phyloP scores from a whole-genome alignment of 805 yeast genomes.

The Myxozyma melibiosi region DNA sequence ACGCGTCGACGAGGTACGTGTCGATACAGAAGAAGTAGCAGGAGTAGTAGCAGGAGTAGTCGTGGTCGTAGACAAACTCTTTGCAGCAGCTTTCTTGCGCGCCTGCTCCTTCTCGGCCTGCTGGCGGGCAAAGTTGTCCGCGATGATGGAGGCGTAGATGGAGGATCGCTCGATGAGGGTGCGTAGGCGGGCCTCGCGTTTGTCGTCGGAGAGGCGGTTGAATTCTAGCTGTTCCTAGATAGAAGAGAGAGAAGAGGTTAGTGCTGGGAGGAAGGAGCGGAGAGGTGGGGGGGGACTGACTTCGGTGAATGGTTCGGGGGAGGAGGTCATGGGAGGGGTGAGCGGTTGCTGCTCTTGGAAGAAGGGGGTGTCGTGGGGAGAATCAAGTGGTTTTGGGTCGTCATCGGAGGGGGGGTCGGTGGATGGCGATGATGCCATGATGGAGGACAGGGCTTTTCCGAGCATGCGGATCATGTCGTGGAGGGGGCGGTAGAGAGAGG shows the following conservation, averaged over 20 bases:
- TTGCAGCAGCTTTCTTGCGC: not conserved
- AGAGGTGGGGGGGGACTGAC: not conserved
- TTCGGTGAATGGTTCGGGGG: conserved; percentile 27
- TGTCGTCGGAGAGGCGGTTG: conserved; percentile 52
- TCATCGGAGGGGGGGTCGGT: not conserved
- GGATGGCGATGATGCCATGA: not conserved
- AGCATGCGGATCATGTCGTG: not conserved
- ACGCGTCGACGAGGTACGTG: not conserved
- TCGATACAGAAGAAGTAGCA: not conserved
- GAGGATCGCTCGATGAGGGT: conserved; percentile 84
- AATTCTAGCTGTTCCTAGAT: conserved; percentile 33
- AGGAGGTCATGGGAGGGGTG: conserved; percentile 29
- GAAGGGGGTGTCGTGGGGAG: not conserved
- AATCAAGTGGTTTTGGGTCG: not conserved
- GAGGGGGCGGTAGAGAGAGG: not conserved
- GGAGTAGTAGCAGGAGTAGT: not conserved
- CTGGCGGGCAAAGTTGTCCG: conserved; percentile 60
- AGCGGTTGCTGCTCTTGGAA: not conserved
- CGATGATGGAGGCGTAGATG: conserved; percentile 80
- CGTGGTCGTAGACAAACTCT: not conserved
- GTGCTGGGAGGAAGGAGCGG: not conserved
- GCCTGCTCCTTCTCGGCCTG: conserved; percentile 16
- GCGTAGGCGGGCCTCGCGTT: conserved; percentile 66
- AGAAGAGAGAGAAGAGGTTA: not conserved
- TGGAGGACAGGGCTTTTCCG: not conserved